These are phyloP conservation scores for Orbilia blumenaviensis DNA, from an alignment of 2,329 filamentous ascomycete genomes.

Conservation along the genomic window DNA sequence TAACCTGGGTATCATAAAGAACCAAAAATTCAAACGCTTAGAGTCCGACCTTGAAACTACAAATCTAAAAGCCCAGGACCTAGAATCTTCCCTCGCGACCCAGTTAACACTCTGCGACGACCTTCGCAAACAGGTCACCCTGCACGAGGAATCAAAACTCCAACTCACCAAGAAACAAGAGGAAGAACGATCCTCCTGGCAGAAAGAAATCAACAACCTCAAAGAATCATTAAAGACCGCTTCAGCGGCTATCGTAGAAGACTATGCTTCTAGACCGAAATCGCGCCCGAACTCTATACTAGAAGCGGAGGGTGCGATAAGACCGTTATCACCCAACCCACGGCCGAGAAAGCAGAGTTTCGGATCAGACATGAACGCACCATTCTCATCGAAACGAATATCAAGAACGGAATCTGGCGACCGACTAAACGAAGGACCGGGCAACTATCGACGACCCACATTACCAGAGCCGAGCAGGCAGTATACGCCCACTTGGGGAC, in stretches of 20 bases:
- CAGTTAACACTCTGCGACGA: constrained; percentile 70
- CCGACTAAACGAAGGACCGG: constrained; percentile 17
- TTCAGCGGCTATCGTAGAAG: constrained; percentile 3
- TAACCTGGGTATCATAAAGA: constrained; percentile 63
- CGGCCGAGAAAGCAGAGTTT: constrained; percentile 44
- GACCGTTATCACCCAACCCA: constrained; percentile 40
- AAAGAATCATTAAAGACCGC: constrained; percentile 17
- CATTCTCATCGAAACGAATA: constrained; percentile 45
- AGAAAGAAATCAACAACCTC: constrained; percentile 48
- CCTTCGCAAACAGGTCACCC: constrained; percentile 71
- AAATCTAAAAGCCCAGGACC: constrained; percentile 70
- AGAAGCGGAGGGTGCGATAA: constrained; percentile 37
- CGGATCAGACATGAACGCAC: constrained; percentile 45
- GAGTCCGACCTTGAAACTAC: constrained; percentile 85
- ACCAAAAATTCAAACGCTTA: constrained; percentile 71
- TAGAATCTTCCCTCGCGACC: constrained; percentile 71
- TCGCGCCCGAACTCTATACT: constrained; percentile 42
- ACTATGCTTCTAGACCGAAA: constrained; percentile 29
- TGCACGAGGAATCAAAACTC: constrained; percentile 38
- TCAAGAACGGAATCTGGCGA: constrained; percentile 45
- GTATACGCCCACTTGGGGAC: constrained; percentile 32
- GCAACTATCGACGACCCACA: constrained; percentile 20
- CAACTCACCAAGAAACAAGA: constrained; percentile 66
- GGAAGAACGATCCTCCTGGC: constrained; percentile 71
- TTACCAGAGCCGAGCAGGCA: constrained; percentile 30